These are phyloP conservation scores for Chlorokybus atmophyticus DNA, from an alignment of 139 green algal genomes.

Conservation along the genomic window DNA sequence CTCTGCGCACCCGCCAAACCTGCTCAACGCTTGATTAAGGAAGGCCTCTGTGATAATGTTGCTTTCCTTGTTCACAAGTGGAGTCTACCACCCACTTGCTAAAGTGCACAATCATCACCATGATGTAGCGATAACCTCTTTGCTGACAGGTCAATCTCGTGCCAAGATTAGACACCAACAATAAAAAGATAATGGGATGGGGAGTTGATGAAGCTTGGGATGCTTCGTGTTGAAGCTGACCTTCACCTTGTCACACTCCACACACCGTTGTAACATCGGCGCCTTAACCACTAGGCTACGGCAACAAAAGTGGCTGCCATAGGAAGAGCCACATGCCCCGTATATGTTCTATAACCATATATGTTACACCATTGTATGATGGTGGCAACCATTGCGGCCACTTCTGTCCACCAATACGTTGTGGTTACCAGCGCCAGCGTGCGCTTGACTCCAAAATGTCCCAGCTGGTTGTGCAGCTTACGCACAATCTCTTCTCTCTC, in stretches of 20 bases:
- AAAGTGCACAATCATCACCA: slow-evolving; percentile 5
- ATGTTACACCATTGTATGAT: too few relatives aligned
- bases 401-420: background rate
- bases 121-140: background rate
- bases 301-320: too few relatives aligned
- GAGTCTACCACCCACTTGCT: slow-evolving; percentile 1
- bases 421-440: background rate
- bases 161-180: background rate
- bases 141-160: background rate
- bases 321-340: too few relatives aligned
- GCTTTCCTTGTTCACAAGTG: background rate
- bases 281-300: too few relatives aligned
- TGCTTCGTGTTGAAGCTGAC: background rate
- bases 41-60: too few relatives aligned
- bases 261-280: too few relatives aligned
- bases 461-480: background rate
- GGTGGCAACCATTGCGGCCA: background rate
- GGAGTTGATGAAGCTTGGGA: background rate
- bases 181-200: too few relatives aligned
- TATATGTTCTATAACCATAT: too few relatives aligned
- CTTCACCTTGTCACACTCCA: too few relatives aligned
- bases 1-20: too few relatives aligned
- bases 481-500: too few relatives aligned
- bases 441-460: slow-evolving; percentile 1
- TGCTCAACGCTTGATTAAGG: too few relatives aligned